Evolutionary conservation across 805 yeast species (phyloP).

Genomic region (Ogataea paraovalis): DNA sequence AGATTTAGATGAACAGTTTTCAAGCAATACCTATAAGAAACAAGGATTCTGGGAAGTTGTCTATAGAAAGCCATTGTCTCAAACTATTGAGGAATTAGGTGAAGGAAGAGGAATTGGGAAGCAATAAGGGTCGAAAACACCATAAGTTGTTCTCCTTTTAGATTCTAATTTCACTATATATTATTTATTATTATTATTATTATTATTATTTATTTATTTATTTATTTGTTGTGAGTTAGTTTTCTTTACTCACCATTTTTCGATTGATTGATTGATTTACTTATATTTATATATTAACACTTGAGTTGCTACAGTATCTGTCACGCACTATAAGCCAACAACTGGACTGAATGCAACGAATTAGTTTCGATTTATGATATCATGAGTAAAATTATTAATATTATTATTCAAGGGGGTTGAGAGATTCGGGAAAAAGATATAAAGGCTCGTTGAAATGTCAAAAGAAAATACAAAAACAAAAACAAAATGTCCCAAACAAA

Average conservation of each 20-base stretch:
- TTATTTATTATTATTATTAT: not conserved
- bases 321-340: no score
- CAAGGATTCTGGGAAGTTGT: constrained; percentile 78
- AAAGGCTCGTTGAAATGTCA: no score
- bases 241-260: not conserved
- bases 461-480: not conserved
- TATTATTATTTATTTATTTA: constrained; percentile 7
- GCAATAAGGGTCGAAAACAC: constrained; percentile 16
- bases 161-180: not conserved
- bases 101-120: constrained; percentile 55
- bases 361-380: no score
- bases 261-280: not conserved
- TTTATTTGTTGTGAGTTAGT: constrained; percentile 2
- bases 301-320: not conserved
- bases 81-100: constrained; percentile 74
- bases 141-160: no score
- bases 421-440: no score
- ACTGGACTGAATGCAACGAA: no score
- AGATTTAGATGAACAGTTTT: constrained; percentile 32
- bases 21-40: constrained; percentile 31
- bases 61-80: constrained; percentile 77
- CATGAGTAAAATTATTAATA: no score
- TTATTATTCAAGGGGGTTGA: no score
- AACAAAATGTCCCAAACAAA: not conserved
- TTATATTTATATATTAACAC: not conserved